Evolutionary conservation across 2,329 filamentous ascomycete genomes (phyloP).

Genomic region (Alternaria sp.): DNA sequence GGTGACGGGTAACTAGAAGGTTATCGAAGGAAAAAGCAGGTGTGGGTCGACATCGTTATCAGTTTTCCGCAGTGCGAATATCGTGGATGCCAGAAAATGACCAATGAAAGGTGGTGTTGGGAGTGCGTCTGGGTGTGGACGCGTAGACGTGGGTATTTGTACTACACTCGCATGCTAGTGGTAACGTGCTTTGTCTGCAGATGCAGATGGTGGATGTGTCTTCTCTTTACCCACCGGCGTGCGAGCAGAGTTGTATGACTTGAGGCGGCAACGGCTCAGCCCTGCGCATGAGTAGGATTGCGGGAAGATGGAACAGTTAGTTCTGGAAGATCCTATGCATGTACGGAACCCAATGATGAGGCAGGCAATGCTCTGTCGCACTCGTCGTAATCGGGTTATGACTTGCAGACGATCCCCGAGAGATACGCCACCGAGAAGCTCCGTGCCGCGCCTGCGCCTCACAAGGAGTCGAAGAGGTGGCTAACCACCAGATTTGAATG

Average conservation of each 20-base stretch:
- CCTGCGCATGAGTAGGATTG: slow-evolving; percentile 6
- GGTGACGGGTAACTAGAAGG: slow-evolving; percentile 3
- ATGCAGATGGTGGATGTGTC: background rate
- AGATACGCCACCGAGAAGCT: slow-evolving; percentile 16
- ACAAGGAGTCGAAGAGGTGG: background rate
- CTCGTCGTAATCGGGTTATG: slow-evolving; percentile 18
- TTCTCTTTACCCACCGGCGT: background rate
- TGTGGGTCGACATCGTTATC: slow-evolving; percentile 3
- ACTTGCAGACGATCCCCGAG: slow-evolving; percentile 18
- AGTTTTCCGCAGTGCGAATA: background rate
- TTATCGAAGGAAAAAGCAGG: slow-evolving; percentile 1
- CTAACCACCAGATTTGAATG: background rate
- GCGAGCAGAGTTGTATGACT: background rate
- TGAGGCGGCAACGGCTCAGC: slow-evolving; percentile 4
- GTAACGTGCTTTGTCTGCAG: background rate
- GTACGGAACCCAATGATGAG: slow-evolving; percentile 18
- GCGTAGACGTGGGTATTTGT: background rate
- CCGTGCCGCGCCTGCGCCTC: slow-evolving; percentile 9
- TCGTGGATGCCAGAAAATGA: background rate
- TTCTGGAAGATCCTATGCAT: slow-evolving; percentile 3
- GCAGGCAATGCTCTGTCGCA: slow-evolving; percentile 16
- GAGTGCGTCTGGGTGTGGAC: background rate
- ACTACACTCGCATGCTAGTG: background rate
- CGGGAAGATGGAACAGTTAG: slow-evolving; percentile 3
- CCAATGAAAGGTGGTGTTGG: background rate